These are phyloP conservation scores for Nakaseomyces nivariensis DNA, from an alignment of 1,139 yeast genomes.

Conservation along the genomic window DNA sequence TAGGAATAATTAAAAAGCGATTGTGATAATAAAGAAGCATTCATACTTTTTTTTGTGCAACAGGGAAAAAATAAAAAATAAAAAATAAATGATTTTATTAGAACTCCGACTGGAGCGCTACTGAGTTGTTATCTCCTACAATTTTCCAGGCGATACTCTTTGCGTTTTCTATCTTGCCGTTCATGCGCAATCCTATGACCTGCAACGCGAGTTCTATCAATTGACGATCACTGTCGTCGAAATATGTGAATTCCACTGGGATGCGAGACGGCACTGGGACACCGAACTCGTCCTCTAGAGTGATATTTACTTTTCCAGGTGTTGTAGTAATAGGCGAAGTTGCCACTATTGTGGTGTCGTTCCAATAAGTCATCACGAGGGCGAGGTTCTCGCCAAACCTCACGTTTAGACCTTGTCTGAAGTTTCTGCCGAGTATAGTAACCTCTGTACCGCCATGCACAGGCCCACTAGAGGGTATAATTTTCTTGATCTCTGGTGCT, in stretches of 20 bases:
- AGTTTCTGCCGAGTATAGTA: constrained; percentile 72
- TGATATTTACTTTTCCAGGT: constrained; percentile 81
- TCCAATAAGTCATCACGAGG: constrained; percentile 85
- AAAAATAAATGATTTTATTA: not conserved
- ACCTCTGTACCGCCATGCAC: constrained; percentile 88
- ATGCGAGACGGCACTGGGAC: not conserved
- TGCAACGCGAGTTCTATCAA: constrained; percentile 83
- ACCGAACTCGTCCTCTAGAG: constrained; percentile 42
- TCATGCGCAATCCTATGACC: constrained; percentile 87
- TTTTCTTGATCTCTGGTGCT: constrained; percentile 45
- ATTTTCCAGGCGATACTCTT: constrained; percentile 76
- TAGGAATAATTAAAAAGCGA: not conserved
- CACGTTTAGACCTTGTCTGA: constrained; percentile 66
- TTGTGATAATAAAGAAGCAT: not conserved
- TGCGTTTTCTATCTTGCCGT: constrained; percentile 85
- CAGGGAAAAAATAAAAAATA: not conserved
- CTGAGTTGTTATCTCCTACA: constrained; percentile 37
- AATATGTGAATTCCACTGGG: constrained; percentile 49
- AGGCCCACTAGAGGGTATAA: constrained; percentile 88
- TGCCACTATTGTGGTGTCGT: constrained; percentile 80
- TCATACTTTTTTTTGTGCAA: too few species aligned
- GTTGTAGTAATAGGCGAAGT: constrained; percentile 77
- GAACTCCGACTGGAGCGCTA: not conserved
- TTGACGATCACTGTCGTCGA: constrained; percentile 86
- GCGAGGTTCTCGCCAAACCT: constrained; percentile 75